Evolutionary conservation across 2,329 filamentous ascomycete species (phyloP), one percentile per base, ranked within the genome.

Genomic region (Rugonectria rugulosa): DNA sequence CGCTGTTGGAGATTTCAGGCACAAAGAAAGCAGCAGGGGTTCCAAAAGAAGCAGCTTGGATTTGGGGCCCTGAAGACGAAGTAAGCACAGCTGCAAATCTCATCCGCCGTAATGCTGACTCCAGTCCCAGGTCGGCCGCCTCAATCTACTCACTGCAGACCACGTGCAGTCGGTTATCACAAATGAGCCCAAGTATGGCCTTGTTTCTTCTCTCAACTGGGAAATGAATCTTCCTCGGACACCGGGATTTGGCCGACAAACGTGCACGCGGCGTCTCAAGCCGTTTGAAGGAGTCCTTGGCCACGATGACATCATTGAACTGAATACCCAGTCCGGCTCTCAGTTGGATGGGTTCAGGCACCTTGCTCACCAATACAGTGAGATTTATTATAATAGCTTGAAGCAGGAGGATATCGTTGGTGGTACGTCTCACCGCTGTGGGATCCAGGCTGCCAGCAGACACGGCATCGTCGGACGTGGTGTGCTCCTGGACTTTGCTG

Each of bases 401-500:
- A 32, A 14, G 21, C 46, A 24, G 21, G 20, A n/a, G 14, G 19
- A 19, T n/a, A 41, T 19, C 14, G 26, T 29, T 8, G 3, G 20
- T 5, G 46, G 37, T n/a, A 21, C n/a, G 10, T 38, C 37, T 31
- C 41, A 26, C 2, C 19, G 21, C 10, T 49, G 46, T 20, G 38
- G 36, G 2, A 42, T 49, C 10, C 36, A 49, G 20, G 36, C 38
- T 6, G 20, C 24, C 17, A 38, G 36, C 15, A 11, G 38, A 23
- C 46, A 73, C 2, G 78, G 79, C 29, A 75, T 84, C 6, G 77
- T 78, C 2, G 81, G 80, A 3, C 75, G 81, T 1, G 81, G 80
- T 17, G 72, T 84, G 3, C 70, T 84, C 0, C 68, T 84, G 0
- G 84, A 87, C 66, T 86, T 80, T 49, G 77, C 75, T 6, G 65